A percentile compares a stretch with the other conserved stretches of the same genome.
These are phyloP conservation scores for Mucor saturninus DNA, from an alignment of 371 early-diverging fungal genomes.

Conservation along the genomic window DNA sequence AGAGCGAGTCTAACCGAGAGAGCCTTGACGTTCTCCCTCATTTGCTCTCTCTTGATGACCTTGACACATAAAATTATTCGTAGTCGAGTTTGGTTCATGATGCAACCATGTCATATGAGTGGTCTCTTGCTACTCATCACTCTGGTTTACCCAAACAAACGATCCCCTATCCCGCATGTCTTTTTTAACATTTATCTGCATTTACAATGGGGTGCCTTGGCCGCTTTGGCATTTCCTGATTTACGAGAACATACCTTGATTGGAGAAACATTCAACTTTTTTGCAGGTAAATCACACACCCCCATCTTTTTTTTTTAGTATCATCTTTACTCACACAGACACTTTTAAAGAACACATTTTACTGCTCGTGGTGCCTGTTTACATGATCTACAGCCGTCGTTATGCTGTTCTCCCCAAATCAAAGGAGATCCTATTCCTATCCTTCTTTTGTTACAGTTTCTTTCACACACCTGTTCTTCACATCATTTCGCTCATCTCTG, in stretches of 20 bases:
- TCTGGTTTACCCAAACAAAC: conserved; percentile 51
- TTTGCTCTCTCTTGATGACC: conserved; percentile 52
- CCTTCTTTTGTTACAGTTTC: conserved; percentile 61
- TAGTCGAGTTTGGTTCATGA: conserved; percentile 54
- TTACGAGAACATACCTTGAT: conserved; percentile 55
- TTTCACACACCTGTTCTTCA: conserved; percentile 62
- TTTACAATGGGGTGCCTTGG: conserved; percentile 68
- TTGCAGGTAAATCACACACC: conserved; percentile 47
- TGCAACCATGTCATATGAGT: conserved; percentile 72
- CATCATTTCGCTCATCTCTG: conserved; percentile 55
- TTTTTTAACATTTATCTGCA: conserved; percentile 67
- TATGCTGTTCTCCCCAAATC: conserved; percentile 61
- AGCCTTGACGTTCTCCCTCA: conserved; percentile 42
- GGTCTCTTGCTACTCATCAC: conserved; percentile 57
- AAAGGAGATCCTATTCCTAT: conserved; percentile 52
- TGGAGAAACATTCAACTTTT: conserved; percentile 67
- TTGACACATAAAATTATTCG: conserved; percentile 58
- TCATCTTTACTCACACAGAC: not conserved
- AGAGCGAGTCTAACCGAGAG: conserved; percentile 54
- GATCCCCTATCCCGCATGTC: conserved; percentile 55
- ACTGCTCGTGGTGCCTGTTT: conserved; percentile 58
- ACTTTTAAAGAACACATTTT: conserved; percentile 55
- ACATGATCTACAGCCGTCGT: conserved; percentile 63
- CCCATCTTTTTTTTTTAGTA: not conserved
- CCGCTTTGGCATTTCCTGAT: conserved; percentile 65